Evolutionary conservation across 2,329 filamentous ascomycete species (phyloP).

Genomic region (Epichloe uncinata): DNA sequence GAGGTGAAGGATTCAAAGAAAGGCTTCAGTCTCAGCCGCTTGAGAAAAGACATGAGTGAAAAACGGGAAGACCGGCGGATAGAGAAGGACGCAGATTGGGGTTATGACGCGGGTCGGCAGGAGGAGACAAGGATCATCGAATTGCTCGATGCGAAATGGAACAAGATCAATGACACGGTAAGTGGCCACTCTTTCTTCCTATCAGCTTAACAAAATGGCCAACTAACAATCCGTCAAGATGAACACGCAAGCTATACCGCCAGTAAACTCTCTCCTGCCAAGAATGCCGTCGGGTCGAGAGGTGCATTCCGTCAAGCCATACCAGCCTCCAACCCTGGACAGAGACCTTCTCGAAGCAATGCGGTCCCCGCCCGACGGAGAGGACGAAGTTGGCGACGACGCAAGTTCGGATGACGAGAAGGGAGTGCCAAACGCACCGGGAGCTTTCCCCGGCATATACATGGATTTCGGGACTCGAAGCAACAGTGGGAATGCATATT

Average conservation of each 20-base stretch:
- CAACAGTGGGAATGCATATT: constrained; percentile 24
- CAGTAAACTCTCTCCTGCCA: constrained; percentile 55
- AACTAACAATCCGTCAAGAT: constrained; percentile 38
- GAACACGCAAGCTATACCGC: constrained; percentile 65
- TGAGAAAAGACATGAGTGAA: constrained; percentile 65
- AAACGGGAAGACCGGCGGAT: constrained; percentile 67
- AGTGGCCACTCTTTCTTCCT: constrained; percentile 16
- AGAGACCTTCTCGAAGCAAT: constrained; percentile 49
- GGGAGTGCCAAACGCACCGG: constrained; percentile 21
- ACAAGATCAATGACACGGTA: constrained; percentile 84
- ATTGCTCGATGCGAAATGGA: constrained; percentile 81
- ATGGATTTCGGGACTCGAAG: constrained; percentile 22
- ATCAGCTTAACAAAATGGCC: not conserved
- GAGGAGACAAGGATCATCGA: constrained; percentile 80
- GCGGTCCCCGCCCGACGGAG: constrained; percentile 26
- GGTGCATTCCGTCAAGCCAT: constrained; percentile 61
- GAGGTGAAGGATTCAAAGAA: constrained; percentile 38
- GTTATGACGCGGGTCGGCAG: constrained; percentile 66
- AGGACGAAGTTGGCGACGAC: constrained; percentile 20
- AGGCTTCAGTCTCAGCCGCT: constrained; percentile 42
- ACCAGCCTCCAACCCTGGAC: constrained; percentile 51
- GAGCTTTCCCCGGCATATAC: constrained; percentile 37
- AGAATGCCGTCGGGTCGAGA: constrained; percentile 82
- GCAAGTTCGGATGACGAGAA: constrained; percentile 27
- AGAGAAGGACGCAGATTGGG: constrained; percentile 62